phyloP scores from a whole-genome alignment of 2,329 filamentous ascomycete genomes.

The Cytospora chrysosperma region DNA sequence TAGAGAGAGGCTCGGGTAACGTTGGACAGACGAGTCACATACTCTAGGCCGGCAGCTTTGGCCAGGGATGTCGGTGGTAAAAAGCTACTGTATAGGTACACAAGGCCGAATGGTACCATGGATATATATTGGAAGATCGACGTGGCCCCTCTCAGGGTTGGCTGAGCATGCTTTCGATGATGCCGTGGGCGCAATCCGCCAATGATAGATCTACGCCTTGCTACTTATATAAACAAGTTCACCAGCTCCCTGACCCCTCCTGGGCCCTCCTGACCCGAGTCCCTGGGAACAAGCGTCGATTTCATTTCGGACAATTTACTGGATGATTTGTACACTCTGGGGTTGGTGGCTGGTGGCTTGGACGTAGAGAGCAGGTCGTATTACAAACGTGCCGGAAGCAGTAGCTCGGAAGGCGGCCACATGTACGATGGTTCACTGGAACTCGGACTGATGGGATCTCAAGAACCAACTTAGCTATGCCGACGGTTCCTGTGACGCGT shows the following conservation, averaged over 20 bases:
- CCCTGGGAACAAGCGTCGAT: neutral
- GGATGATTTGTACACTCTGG: neutral
- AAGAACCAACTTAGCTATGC: neutral
- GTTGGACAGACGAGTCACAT: neutral
- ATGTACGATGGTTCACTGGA: neutral
- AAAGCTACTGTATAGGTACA: neutral
- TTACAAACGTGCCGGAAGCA: neutral
- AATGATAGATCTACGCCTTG: neutral
- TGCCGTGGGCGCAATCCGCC: too few relatives aligned
- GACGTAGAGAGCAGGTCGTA: neutral
- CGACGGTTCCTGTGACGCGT: neutral
- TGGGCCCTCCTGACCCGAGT: neutral
- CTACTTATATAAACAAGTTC: too few relatives aligned
- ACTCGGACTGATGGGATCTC: neutral
- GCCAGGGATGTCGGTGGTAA: neutral
- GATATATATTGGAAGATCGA: neutral
- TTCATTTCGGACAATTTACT: neutral
- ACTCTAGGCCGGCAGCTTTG: neutral
- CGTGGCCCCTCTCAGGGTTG: neutral
- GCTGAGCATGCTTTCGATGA: neutral
- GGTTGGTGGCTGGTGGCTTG: neutral
- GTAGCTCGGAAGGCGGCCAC: neutral
- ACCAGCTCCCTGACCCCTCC: too few relatives aligned
- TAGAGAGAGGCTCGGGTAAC: neutral
- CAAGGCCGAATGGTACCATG: neutral